Evolutionary conservation across 805 yeast genomes (phyloP), one percentile per base, ranked within the genome.

Genomic region (Suhomyces vadensis): DNA sequence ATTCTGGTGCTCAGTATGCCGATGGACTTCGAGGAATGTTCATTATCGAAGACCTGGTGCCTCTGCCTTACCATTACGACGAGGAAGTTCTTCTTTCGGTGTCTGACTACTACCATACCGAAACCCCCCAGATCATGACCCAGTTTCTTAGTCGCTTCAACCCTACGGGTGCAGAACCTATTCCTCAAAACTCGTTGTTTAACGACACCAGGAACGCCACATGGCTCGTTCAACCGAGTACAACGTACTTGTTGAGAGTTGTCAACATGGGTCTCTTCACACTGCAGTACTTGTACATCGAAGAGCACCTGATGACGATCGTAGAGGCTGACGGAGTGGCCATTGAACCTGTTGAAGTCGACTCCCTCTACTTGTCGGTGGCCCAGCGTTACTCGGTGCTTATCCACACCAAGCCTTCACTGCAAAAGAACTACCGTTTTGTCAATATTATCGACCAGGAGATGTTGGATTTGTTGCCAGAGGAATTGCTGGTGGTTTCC

Each of bases 131-230:
- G 2, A 67, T 84, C 21, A 61, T 71, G 39, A 51, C 63, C 14
- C 67, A 68, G 31, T 85, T 84, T 60, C 60, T 82, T 55, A 74
- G 76, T 33, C 70, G 86, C 51, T 86, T 78, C 57, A 86, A 86
- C 53, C 95, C 95, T 16, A 85, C 91, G 2, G 95, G 95, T 31
- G 89, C 87, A 13, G 95, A 86, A 58, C 95, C 95, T 11, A 74
- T 85, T 40, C 92, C 92, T 2, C 82, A 82, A 49, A 81, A 79
- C 55, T 47, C 79, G 14, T 65, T 86, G 31, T 77, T 85, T 57
- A 85, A 85, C 59, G 87, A 86, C 51, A 71, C 87, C 5, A 71
- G 75, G 42, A 81, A 81, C 50, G 75, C 66, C 4, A 73, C 83
- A 1, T 69, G 85, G 60, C 41, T 61, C 21, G 83, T 86, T 41